phyloP scores from a whole-genome alignment of 306 rosid genomes.

The Prunus padus region DNA sequence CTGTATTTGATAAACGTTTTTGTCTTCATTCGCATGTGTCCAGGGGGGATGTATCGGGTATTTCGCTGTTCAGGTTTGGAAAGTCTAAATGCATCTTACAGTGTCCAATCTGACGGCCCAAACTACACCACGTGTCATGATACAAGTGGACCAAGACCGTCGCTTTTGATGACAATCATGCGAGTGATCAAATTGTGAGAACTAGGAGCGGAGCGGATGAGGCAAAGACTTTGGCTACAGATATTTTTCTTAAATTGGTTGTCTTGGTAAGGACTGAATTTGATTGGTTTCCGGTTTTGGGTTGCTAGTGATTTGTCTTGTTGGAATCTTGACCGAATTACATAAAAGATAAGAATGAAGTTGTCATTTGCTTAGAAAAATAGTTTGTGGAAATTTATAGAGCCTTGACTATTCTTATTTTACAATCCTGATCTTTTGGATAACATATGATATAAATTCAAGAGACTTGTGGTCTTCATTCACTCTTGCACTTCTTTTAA shows the following conservation, averaged over 20 bases:
- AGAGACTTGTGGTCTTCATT: no score
- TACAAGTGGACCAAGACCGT: not conserved
- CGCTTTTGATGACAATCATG: not conserved
- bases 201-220: no score
- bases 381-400: no score
- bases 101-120: not conserved
- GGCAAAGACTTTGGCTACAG: no score
- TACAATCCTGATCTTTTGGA: no score
- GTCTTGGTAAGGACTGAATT: not conserved
- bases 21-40: slow-evolving; percentile 7
- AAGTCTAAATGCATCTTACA: not conserved
- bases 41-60: slow-evolving; percentile 26
- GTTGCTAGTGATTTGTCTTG: not conserved
- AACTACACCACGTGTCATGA: not conserved
- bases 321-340: slow-evolving; percentile 3
- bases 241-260: not conserved
- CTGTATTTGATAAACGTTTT: not conserved
- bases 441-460: no score
- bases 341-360: no score
- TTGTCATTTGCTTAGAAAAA: no score
- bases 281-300: not conserved
- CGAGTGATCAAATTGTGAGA: not conserved
- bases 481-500: no score
- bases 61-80: not conserved
- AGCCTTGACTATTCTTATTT: no score